Base-by-base conservation (phyloP, 345 rosid species). In the Salix brachista region DNA sequence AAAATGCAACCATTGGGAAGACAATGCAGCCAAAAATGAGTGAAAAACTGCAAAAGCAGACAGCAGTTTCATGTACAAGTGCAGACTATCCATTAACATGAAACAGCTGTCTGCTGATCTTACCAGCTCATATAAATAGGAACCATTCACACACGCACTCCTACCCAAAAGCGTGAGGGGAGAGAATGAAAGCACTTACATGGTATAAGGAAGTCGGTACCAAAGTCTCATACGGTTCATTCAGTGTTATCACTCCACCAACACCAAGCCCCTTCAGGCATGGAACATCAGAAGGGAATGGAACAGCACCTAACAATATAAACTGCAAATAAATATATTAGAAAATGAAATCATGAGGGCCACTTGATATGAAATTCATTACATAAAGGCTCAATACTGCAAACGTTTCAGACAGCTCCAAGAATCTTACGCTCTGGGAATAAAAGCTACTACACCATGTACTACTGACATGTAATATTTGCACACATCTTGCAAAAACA, bases 251-350 rank as follows among this genome's bases (percentile, higher is more conserved):
- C 58, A 82, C 85, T 61, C 82, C 85, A 65, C 39, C 26, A 65
- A 82, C 85, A 71, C 85, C 85, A 42, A 75, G 75, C 30, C 72
- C 82, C 74, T 82, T 82, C 2, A 82, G 79, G 50, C 74, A 48
- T 7, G 85, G 85, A 60, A 82, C 85, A 68, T 82, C 82, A 39
- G 79, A 58, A 44, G 85, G 80, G 64, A 82, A 82, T 34, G 85
- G 85, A 58, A 82, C 85, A 37, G 85, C 85, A 30, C 85, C 85
- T 62, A 82, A 65, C 80, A 82, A 68, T 65, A 82, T 46, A 75
- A 75, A 79, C 85, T 79, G 77, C 67, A 71, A 30, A 50, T 66
- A 11, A n/a, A 54, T 8, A 34, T 26, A 48, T 44, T 16, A 67
- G 41, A 42, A 19, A 13, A 16, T 10, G 13, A 23, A 39, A 13